phyloP scores from a whole-genome alignment of 1,284 basidiomycete species.

The Marasmius oreades region DNA sequence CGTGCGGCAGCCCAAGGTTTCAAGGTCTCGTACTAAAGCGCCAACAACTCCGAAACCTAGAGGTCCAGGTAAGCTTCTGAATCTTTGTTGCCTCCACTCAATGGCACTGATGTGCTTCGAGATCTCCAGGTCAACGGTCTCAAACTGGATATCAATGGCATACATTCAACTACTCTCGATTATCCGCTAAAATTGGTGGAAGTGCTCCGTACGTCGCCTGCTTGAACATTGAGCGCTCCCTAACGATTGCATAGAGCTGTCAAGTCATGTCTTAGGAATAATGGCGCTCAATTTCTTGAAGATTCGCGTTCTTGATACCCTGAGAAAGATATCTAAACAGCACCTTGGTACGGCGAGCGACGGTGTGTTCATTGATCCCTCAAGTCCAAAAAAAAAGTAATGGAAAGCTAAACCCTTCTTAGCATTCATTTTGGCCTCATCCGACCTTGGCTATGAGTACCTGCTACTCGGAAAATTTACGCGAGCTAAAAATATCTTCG shows the following conservation, averaged over 20 bases:
- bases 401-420: neutral
- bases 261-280: conserved; percentile 66
- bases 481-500: conserved; percentile 63
- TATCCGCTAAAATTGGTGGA: conserved; percentile 44
- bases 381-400: neutral
- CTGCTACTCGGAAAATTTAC: conserved; percentile 70
- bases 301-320: conserved; percentile 48
- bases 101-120: conserved; percentile 24
- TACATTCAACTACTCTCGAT: conserved; percentile 43
- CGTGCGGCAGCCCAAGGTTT: conserved; percentile 3
- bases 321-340: conserved; percentile 44
- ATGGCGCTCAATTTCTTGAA: conserved; percentile 49
- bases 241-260: conserved; percentile 43
- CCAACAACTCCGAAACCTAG: conserved; percentile 38
- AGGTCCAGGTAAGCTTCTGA: conserved; percentile 32
- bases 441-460: conserved; percentile 76
- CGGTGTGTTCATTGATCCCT: conserved; percentile 35
- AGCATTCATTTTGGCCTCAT: conserved; percentile 67
- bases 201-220: conserved; percentile 43
- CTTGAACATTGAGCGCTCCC: conserved; percentile 14
- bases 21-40: conserved; percentile 11
- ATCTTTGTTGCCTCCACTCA: neutral
- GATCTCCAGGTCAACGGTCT: conserved; percentile 33
- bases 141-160: conserved; percentile 36
- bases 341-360: conserved; percentile 41